Conservation (phyloP, 2,329 filamentous ascomycete species). For the Colletotrichum orchidophilum region DNA sequence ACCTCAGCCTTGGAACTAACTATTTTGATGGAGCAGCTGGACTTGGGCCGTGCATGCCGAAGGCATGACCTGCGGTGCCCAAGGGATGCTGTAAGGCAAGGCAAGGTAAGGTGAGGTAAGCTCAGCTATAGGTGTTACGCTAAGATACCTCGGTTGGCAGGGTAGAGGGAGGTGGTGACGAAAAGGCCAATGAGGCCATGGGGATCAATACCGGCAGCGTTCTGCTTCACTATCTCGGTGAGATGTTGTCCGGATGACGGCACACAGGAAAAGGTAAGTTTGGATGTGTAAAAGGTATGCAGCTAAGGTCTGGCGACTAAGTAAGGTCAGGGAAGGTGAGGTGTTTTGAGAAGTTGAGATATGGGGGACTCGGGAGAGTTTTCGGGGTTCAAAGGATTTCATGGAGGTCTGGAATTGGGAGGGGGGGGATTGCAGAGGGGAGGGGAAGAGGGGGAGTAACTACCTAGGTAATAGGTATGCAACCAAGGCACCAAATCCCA, state of each 20-base stretch:
- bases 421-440: not conserved
- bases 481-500: too few species aligned
- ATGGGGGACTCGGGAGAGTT: not conserved
- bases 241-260: too few species aligned
- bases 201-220: not conserved
- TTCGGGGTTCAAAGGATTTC: not conserved
- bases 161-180: too few species aligned
- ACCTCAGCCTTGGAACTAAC: slow-evolving; percentile 13
- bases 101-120: not conserved
- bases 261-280: too few species aligned
- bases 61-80: not conserved
- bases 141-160: not conserved
- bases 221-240: not conserved
- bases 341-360: too few species aligned
- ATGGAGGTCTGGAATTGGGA: not conserved
- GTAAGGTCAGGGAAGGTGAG: not conserved
- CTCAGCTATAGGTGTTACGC: not conserved
- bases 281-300: too few species aligned
- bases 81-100: not conserved
- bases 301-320: not conserved
- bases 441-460: not conserved
- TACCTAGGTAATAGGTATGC: too few species aligned
- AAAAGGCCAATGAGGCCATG: not conserved
- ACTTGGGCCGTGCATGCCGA: slow-evolving; percentile 9
- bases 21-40: not conserved